A percentile compares a stretch with the other conserved stretches of the same genome.
Evolutionary conservation across 345 rosid genomes (phyloP).

Genomic region (Lepidium sativum): DNA sequence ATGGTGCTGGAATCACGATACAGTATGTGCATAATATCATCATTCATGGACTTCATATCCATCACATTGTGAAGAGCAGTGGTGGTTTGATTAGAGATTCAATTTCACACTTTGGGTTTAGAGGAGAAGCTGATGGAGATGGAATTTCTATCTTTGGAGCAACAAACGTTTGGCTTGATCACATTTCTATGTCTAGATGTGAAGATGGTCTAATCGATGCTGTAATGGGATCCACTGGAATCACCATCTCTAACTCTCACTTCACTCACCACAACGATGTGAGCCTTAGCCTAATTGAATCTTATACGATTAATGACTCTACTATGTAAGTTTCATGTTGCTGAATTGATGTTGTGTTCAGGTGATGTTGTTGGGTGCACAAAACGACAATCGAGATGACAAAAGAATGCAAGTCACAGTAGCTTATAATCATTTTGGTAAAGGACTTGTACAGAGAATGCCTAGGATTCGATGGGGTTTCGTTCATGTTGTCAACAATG

Average conservation of each 20-base stretch:
- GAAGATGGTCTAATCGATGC: constrained; percentile 72
- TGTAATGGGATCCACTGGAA: constrained; percentile 57
- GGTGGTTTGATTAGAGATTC: constrained; percentile 63
- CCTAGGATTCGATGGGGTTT: constrained; percentile 69
- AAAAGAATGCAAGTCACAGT: constrained; percentile 53
- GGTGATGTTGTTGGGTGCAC: constrained; percentile 67
- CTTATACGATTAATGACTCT: neutral
- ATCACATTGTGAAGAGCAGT: constrained; percentile 31
- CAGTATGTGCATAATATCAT: constrained; percentile 54
- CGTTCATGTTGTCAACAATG: constrained; percentile 71
- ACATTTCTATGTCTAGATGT: constrained; percentile 59
- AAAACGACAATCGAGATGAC: constrained; percentile 32
- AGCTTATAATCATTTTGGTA: constrained; percentile 72
- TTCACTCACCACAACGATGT: constrained; percentile 76
- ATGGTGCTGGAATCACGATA: constrained; percentile 61
- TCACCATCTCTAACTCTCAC: constrained; percentile 77
- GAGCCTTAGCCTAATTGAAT: neutral
- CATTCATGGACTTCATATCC: constrained; percentile 60
- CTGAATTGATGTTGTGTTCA: constrained; percentile 2
- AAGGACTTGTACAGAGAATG: constrained; percentile 71
- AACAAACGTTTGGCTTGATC: constrained; percentile 71
- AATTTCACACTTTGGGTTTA: constrained; percentile 38
- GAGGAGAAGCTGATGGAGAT: constrained; percentile 69
- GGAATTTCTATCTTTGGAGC: constrained; percentile 69
- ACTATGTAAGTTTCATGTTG: neutral